phyloP scores from a whole-genome alignment of 2,329 filamentous ascomycete species.

The Graphilbum ipis-grandicollis region DNA sequence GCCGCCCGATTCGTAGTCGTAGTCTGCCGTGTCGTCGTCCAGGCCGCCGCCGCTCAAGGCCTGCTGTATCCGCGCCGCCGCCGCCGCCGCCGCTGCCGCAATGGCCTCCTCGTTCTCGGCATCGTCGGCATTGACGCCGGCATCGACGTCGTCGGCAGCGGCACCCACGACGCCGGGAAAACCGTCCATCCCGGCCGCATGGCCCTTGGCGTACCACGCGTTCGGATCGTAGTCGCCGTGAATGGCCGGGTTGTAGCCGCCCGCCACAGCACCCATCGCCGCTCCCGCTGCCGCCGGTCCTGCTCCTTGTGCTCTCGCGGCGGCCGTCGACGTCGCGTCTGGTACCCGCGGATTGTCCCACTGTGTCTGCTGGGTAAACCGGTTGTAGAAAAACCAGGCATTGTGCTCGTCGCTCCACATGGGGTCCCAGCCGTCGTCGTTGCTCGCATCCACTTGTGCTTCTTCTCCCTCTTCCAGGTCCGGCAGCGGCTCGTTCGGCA shows the following conservation, averaged over 20 bases:
- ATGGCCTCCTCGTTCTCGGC: background rate
- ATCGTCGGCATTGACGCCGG: constrained; percentile 15
- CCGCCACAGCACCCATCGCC: constrained; percentile 13
- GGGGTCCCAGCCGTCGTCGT: constrained; percentile 63
- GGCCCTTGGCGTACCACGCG: constrained; percentile 68
- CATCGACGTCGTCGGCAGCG: constrained; percentile 11
- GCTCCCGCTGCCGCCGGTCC: constrained; percentile 14
- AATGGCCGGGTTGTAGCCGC: constrained; percentile 88
- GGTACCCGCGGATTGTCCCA: constrained; percentile 75
- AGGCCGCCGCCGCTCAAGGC: constrained; percentile 7
- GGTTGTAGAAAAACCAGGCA: constrained; percentile 72
- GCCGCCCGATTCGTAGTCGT: constrained; percentile 39
- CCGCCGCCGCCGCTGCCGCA: constrained; percentile 19
- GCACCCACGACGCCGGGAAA: too few species aligned
- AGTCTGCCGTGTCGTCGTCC: constrained; percentile 92
- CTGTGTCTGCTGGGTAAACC: constrained; percentile 54
- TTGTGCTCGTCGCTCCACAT: constrained; percentile 53
- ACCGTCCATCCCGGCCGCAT: too few species aligned
- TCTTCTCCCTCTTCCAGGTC: constrained; percentile 5
- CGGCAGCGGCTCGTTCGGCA: constrained; percentile 23
- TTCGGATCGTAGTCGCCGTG: constrained; percentile 94
- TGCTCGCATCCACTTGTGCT: too few species aligned
- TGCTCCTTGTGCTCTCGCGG: too few species aligned
- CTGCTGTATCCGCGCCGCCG: constrained; percentile 12
- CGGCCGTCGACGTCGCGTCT: too few species aligned